Percentiles rank a stretch among this genome's conserved stretches.
Evolutionary conservation across 345 rosid genomes (phyloP).

Genomic region (Populus tremula): DNA sequence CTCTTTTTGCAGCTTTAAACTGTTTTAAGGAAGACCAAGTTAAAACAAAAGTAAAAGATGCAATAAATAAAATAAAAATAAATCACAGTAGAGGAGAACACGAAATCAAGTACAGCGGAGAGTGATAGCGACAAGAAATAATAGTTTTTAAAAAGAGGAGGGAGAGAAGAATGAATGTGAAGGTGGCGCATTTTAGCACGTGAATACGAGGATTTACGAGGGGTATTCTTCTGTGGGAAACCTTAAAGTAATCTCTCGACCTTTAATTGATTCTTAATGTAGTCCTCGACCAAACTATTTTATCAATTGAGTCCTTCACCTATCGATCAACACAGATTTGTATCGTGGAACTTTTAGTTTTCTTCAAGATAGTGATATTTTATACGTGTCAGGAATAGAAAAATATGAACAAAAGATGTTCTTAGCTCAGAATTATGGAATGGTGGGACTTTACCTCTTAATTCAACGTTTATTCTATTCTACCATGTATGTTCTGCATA

Average conservation of each 20-base stretch:
- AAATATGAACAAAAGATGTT: neutral
- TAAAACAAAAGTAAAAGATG: conserved; percentile 30
- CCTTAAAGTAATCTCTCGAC: neutral
- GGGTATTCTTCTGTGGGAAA: neutral
- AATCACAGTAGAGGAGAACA: neutral
- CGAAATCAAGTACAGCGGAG: neutral
- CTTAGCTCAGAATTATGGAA: too few species aligned
- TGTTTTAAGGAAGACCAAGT: conserved; percentile 5
- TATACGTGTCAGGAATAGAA: neutral
- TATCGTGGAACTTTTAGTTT: neutral
- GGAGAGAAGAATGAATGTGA: conserved; percentile 24
- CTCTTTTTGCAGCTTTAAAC: conserved; percentile 85
- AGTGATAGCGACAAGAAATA: neutral
- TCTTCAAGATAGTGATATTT: neutral
- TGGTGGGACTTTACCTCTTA: neutral
- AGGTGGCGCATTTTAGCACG: conserved; percentile 54
- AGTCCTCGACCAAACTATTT: neutral
- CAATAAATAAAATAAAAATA: neutral
- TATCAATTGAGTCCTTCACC: neutral
- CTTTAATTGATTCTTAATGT: neutral
- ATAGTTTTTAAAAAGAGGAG: conserved; percentile 8
- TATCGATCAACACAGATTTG: neutral
- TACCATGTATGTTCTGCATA: too few species aligned
- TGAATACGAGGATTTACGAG: conserved; percentile 31
- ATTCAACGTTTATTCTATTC: too few species aligned